These are phyloP conservation scores for Neurospora hispaniola DNA, from an alignment of 495 filamentous ascomycete genomes.

Conservation along the genomic window DNA sequence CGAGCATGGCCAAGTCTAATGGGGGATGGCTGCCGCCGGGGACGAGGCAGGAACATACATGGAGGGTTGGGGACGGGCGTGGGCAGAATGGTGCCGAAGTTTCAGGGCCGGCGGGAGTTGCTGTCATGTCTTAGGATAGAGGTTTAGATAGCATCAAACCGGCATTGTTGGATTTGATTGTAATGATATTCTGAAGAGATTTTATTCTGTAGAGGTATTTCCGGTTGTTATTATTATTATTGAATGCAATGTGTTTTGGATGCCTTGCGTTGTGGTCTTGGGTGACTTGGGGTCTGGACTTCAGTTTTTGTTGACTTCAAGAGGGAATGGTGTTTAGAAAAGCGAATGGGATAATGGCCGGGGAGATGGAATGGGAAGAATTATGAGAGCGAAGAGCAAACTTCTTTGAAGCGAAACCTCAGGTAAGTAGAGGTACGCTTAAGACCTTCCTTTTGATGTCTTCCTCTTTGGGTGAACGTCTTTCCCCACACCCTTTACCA, in stretches of 20 bases:
- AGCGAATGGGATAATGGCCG: not conserved
- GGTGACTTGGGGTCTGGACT: not conserved
- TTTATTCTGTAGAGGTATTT: not conserved
- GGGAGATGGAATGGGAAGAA: not conserved
- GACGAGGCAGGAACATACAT: conserved; percentile 72
- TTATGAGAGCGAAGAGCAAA: not conserved
- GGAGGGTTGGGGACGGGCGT: conserved; percentile 47
- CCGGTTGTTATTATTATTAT: no score
- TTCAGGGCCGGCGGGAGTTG: not conserved
- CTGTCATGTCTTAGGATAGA: not conserved
- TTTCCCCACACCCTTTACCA: not conserved
- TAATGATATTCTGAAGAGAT: not conserved
- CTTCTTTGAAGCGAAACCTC: not conserved
- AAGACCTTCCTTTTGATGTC: not conserved
- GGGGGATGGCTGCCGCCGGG: conserved; percentile 59
- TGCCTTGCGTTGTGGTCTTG: not conserved
- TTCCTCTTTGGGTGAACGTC: not conserved
- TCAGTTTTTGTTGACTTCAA: not conserved
- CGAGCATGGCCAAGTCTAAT: conserved; percentile 30
- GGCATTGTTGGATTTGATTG: not conserved
- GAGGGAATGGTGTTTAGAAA: not conserved
- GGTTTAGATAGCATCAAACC: not conserved
- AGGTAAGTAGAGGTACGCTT: no score
- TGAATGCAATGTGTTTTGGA: not conserved
- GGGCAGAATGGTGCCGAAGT: not conserved